phyloP scores from a whole-genome alignment of 805 yeast genomes.

The Wickerhamomyces mucosus region DNA sequence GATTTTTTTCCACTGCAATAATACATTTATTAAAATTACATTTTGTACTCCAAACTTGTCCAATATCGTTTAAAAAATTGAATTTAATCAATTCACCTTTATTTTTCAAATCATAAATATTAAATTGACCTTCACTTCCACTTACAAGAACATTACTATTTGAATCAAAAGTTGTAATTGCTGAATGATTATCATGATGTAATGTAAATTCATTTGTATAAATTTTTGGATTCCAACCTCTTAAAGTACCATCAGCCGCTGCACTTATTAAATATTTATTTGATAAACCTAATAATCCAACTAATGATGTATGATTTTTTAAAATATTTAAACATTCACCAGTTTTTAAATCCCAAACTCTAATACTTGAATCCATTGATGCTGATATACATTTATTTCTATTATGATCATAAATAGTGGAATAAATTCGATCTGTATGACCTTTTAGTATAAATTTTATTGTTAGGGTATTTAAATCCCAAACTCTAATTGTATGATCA shows the following conservation, averaged over 20 bases:
- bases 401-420: conserved; percentile 73
- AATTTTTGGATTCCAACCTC: conserved; percentile 86
- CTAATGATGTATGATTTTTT: conserved; percentile 84
- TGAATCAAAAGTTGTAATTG: conserved; percentile 90
- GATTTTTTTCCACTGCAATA: conserved; percentile 77
- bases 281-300: conserved; percentile 75
- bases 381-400: conserved; percentile 83
- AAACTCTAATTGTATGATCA: conserved; percentile 82
- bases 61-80: conserved; percentile 66
- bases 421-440: conserved; percentile 80
- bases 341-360: conserved; percentile 79
- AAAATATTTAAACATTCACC: conserved; percentile 63
- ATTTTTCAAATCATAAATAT: conserved; percentile 75
- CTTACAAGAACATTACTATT: conserved; percentile 77
- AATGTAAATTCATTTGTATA: conserved; percentile 58
- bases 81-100: conserved; percentile 55
- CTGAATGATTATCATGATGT: conserved; percentile 69
- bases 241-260: conserved; percentile 87
- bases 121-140: conserved; percentile 82
- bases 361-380: conserved; percentile 79
- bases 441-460: conserved; percentile 72
- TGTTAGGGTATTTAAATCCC: conserved; percentile 73
- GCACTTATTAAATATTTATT: conserved; percentile 79
- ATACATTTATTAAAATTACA: conserved; percentile 79
- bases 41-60: conserved; percentile 91